Conservation (phyloP, 1,139 yeast genomes). For the Nematodospora anomalae region DNA sequence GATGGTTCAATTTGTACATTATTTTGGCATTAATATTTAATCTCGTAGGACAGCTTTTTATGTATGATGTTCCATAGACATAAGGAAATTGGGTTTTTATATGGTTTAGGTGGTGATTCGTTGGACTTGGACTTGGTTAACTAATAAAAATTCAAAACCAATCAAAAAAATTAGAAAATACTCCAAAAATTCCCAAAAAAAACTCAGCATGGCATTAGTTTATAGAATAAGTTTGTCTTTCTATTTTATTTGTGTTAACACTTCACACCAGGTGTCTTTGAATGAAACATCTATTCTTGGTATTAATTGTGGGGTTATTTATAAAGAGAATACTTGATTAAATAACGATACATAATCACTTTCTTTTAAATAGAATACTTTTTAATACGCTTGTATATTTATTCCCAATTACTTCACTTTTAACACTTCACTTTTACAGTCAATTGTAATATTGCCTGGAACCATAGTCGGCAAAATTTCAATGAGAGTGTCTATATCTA, state of each 20-base stretch:
- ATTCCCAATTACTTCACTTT: background rate
- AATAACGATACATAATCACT: no score
- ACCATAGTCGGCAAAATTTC: no score
- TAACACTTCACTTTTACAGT: no score
- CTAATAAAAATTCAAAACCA: background rate
- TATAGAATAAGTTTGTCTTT: background rate
- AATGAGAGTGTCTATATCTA: background rate
- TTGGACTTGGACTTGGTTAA: background rate
- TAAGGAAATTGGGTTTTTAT: background rate
- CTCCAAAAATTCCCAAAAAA: background rate
- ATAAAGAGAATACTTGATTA: no score
- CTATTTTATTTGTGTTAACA: background rate
- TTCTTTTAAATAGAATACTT: background rate
- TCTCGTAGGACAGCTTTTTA: conserved; percentile 4
- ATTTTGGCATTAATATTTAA: conserved; percentile 4
- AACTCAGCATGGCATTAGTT: conserved; percentile 1
- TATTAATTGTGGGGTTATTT: background rate
- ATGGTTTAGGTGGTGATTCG: conserved; percentile 1
- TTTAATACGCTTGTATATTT: background rate
- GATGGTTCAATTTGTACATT: conserved; percentile 6
- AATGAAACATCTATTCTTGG: background rate
- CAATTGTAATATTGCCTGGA: no score
- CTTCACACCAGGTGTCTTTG: background rate
- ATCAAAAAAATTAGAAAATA: conserved; percentile 3
- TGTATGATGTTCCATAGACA: conserved; percentile 8